Base-by-base conservation (phyloP, 768 basidiomycete genomes). In the Leucosporidium scottii region DNA sequence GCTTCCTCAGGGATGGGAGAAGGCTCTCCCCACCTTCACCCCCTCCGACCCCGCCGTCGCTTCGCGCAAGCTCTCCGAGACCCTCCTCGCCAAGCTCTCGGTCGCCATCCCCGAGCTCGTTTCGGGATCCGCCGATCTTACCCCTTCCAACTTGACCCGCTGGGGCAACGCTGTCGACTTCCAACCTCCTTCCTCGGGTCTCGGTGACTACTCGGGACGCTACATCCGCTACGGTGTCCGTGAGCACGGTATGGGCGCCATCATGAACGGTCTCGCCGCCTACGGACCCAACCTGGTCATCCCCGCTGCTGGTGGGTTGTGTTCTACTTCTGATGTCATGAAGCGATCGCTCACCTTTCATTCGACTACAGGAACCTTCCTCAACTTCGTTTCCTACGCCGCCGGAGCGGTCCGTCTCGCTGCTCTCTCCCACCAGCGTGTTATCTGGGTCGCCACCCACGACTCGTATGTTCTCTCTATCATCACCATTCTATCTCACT, bases 211-310 rank as follows among this genome's bases (percentile, higher is more conserved):
- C 79, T 80, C 85, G 65, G 93, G 93, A 61, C 88, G 87, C 57
- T 96, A 97, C 79, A 85, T 97, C 78, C 55, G 30, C 30, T 97
- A 89, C 81, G 93, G 93, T 84, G 92, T 97, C 65, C 90, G 93
- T 79, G 93, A 97, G 79, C 93, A 97, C 79, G 93, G 83, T 73
- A 97, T 96, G 93, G 90, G 88, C 75, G 93, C 93, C 63, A 92
- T 97, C 75, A 90, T 87, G 73, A 96, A 96, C 78, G 93, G 93
- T 77, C 68, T 74, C 57, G 70, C 82, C 69, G 93, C 92, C 3
- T 97, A 96, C 79, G 93, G 93, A 68, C 90, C 85, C 25, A 68
- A 69, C 67, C 67, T 74, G 74, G 86, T 93, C 76, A 84, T 94
- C 69, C 93, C 93, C 54, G 93, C 91, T 78, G 84, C 59, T 25